Evolutionary conservation across 352 stramenopile species (phyloP), one percentile per base, ranked within the genome.

Genomic region (Lagenidium giganteum): DNA sequence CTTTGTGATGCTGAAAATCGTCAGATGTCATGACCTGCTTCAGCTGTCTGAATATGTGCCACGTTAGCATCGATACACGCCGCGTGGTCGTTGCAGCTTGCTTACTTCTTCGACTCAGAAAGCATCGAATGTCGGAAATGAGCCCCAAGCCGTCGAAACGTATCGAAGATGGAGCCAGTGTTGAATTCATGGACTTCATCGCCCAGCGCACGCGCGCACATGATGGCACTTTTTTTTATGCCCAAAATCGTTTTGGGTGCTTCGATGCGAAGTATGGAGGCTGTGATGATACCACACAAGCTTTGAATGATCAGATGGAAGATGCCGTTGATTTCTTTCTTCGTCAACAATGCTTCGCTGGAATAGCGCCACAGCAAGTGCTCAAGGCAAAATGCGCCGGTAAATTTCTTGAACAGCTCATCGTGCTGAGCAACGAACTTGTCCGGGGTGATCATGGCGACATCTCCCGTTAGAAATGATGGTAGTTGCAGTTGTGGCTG

Each of bases 161-260:
- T 81, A 33, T 87, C 74, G 32, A 82, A 79, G 2, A 90, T 47
- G 3, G 75, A 54, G 6, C 62, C 54, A 11, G 74, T 73, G 33
- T 87, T 86, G 48, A 83, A 88, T 40, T 84, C 73, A 51, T 87
- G 75, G 5, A 88, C 64, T 51, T 91, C 75, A 38, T 91, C 75
- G 22, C 68, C 64, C 3, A 91, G 50, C 27, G 73, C 77, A 16
- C 73, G 66, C 1, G 69, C 70, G 22, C 75, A 86, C 36, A 61
- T 54, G 20, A 87, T 72, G 0, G 76, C 73, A 35, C 54, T 74
- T 12, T 57, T 56, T 18, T 91, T 91, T 53, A 91, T 84, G 13
- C 79, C 54, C 14, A 91, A 61, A 47, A 88, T 84, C 1, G 66
- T 82, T 17, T 61, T 43, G 1, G 72, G 71, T 3, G 52, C 38